Base-by-base conservation (phyloP, 1,284 basidiomycete species). In the Abortiporus biennis region DNA sequence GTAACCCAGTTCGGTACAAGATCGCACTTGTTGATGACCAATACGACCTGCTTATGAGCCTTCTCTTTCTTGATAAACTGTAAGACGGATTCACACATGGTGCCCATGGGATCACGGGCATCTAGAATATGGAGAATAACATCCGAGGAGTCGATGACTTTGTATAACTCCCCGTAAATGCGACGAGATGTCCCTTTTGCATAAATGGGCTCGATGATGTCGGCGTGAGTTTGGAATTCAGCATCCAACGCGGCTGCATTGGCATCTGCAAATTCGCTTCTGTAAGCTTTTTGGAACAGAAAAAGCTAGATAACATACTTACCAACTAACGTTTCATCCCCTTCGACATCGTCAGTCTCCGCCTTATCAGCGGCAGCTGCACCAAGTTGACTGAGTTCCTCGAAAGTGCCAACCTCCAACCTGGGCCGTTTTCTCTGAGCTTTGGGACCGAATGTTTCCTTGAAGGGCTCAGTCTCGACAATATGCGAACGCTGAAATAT, bases 121-220 rank as follows among this genome's bases (percentile, higher is more conserved):
- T 97, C 93, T 5, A 96, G 69, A 0, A 92, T 87, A 29, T 87
- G 71, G 22, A 98, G 77, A 41, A 99, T 68, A 22, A 99, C 90
- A 61, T 99, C 95, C 46, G 86, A 85, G 53, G 93, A 77, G 52
- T 96, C 92, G 45, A 99, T 85, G 36, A 99, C 94, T 65, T 99
- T 99, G 78, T 99, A 99, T 19, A 99, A 71, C 64, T 99, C 95
- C 48, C 92, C 94, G 69, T 97, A 99, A 51, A 99, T 99, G 43
- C 96, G 81, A 35, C 85, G 74, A 19, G 92, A 95, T 1, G 93
- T 96, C 29, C 93, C 93, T 63, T 95, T 93, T 44, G 85, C 80
- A 57, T 91, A 94, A 48, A 93, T 90, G 2, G 91, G 90, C 54
- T 93, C 91, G 50, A 83, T 80, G 54, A 76, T 73, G 53, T 88